A percentile compares a stretch with the other conserved stretches of the same genome.
Conservation (phyloP, 1,284 basidiomycete genomes). For the Pyrrhoderma noxium region DNA sequence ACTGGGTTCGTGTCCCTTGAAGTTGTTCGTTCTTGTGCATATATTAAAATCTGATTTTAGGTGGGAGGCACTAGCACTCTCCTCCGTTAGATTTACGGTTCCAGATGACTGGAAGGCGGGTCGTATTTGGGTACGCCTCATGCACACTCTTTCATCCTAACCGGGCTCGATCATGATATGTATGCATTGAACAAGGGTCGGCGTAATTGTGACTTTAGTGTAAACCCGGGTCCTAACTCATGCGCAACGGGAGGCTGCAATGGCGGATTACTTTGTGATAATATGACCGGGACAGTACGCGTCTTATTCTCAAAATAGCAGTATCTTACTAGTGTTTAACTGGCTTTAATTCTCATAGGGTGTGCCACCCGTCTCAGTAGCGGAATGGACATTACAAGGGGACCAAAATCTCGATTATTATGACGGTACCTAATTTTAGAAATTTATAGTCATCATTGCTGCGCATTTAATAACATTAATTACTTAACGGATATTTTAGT, state of each 20-base stretch:
- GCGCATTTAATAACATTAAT: conserved; percentile 25
- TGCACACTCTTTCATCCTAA: no score
- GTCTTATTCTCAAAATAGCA: conserved; percentile 32
- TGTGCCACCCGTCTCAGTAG: conserved; percentile 54
- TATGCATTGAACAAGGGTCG: no score
- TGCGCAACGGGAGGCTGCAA: conserved; percentile 41
- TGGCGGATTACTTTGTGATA: conserved; percentile 39
- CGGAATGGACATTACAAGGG: conserved; percentile 46
- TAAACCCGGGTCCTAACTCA: conserved; percentile 30
- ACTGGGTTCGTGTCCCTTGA: conserved; percentile 26
- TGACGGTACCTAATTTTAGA: conserved; percentile 31
- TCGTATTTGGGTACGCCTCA: conserved; percentile 24
- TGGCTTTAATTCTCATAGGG: conserved; percentile 33
- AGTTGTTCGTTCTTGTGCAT: not conserved
- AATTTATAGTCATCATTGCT: conserved; percentile 4
- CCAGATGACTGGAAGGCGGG: conserved; percentile 28
- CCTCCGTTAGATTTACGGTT: conserved; percentile 21
- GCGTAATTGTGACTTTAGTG: conserved; percentile 37
- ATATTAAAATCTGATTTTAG: conserved; percentile 8
- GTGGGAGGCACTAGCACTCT: conserved; percentile 23
- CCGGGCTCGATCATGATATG: no score
- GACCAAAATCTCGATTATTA: conserved; percentile 37
- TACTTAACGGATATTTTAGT: conserved; percentile 23
- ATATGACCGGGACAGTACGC: conserved; percentile 12
- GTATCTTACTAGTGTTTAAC: conserved; percentile 27